These are phyloP conservation scores for Pleurostoma richardsiae DNA, from an alignment of 2,329 filamentous ascomycete genomes.

Conservation along the genomic window DNA sequence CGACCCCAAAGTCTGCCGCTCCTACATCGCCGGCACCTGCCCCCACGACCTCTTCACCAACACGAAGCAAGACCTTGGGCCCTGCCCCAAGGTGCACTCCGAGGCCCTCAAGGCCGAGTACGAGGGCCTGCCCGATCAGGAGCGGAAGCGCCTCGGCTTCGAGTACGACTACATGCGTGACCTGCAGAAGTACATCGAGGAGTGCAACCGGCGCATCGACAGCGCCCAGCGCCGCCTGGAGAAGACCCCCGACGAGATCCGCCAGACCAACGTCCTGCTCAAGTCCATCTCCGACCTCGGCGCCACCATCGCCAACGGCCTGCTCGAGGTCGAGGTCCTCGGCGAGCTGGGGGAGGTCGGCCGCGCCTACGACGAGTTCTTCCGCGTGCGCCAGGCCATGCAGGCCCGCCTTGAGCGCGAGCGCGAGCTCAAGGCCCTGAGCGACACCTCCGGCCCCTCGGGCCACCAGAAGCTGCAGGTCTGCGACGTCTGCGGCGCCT, in stretches of 20 bases:
- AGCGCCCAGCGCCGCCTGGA: constrained; percentile 83
- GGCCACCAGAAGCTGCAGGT: constrained; percentile 98
- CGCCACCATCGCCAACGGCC: constrained; percentile 72
- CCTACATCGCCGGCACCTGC: constrained; percentile 88
- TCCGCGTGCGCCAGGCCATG: constrained; percentile 75
- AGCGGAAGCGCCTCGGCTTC: constrained; percentile 78
- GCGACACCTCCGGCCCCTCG: constrained; percentile 85
- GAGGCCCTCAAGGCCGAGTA: constrained; percentile 89
- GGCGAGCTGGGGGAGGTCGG: constrained; percentile 78
- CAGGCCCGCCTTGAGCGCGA: constrained; percentile 79
- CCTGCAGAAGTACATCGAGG: constrained; percentile 93
- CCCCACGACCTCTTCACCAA: constrained; percentile 99
- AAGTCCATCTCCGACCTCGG: constrained; percentile 80
- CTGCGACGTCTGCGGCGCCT: constrained; percentile 96
- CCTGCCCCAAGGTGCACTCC: constrained; percentile 82
- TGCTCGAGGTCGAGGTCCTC: constrained; percentile 81
- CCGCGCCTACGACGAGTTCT: constrained; percentile 80
- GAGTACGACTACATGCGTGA: constrained; percentile 97
- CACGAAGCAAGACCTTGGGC: constrained; percentile 94
- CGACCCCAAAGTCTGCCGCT: constrained; percentile 91
- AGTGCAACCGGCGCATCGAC: constrained; percentile 93
- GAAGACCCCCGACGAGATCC: constrained; percentile 96
- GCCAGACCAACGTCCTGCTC: constrained; percentile 85
- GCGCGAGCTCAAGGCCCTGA: constrained; percentile 81
- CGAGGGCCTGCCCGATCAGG: constrained; percentile 63